Evolutionary conservation across 805 yeast species (phyloP).

Genomic region (Candida oleophila): DNA sequence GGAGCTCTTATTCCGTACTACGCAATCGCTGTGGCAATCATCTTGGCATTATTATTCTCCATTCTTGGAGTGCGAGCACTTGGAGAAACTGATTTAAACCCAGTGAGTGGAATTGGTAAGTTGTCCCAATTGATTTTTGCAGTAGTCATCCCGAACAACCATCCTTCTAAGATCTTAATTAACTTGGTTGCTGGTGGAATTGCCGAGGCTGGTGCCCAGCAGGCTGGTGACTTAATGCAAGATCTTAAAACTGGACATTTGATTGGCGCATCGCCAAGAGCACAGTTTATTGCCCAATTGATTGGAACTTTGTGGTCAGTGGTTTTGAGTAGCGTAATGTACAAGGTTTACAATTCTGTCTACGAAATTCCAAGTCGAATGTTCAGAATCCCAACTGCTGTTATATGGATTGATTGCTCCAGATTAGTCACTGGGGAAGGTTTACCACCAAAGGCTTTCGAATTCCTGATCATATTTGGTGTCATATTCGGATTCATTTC

Average conservation of each 20-base stretch:
- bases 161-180: conserved; percentile 79
- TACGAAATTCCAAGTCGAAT: conserved; percentile 81
- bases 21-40: conserved; percentile 64
- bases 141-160: conserved; percentile 65
- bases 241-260: conserved; percentile 93
- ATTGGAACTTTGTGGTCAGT: conserved; percentile 87
- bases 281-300: conserved; percentile 87
- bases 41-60: conserved; percentile 76
- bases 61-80: conserved; percentile 88
- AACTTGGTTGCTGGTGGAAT: conserved; percentile 94
- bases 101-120: conserved; percentile 96
- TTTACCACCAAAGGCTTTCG: conserved; percentile 74
- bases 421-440: conserved; percentile 89
- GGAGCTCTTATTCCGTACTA: conserved; percentile 70
- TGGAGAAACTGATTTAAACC: conserved; percentile 96
- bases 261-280: conserved; percentile 86
- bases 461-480: conserved; percentile 62
- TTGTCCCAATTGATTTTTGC: conserved; percentile 89
- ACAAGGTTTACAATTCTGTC: conserved; percentile 74
- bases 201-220: conserved; percentile 98
- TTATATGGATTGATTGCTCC: conserved; percentile 96
- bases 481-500: conserved; percentile 67
- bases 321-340: conserved; percentile 75
- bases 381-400: conserved; percentile 91
- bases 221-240: conserved; percentile 97